Conservation (phyloP, 805 yeast genomes). For the Ogataea polymorpha region DNA sequence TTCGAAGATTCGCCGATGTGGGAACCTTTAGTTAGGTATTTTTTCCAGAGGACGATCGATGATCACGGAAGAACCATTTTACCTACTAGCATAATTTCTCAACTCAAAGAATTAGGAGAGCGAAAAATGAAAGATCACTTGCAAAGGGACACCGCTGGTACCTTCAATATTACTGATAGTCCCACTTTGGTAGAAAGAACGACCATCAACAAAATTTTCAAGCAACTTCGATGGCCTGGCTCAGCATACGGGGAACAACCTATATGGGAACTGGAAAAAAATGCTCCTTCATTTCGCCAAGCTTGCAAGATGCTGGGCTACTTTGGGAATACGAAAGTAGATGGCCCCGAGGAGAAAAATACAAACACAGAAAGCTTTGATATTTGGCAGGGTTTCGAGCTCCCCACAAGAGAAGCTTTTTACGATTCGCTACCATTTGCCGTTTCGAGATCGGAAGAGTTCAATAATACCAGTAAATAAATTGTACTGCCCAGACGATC, state of each 20-base stretch:
- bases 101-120: constrained; percentile 1
- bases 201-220: constrained; percentile 5
- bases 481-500: no score
- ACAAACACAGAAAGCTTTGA: constrained; percentile 3
- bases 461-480: no score
- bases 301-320: constrained; percentile 20
- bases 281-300: constrained; percentile 14
- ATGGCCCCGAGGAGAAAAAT: constrained; percentile 1
- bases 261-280: constrained; percentile 15
- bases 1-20: constrained; percentile 19
- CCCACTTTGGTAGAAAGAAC: constrained; percentile 19
- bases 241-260: constrained; percentile 10
- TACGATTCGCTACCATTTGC: not conserved
- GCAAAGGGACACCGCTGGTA: not conserved
- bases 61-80: constrained; percentile 2
- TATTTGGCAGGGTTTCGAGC: constrained; percentile 2
- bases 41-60: constrained; percentile 17
- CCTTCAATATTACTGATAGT: constrained; percentile 8
- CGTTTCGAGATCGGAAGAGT: not conserved
- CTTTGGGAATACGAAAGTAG: constrained; percentile 4
- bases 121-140: not conserved
- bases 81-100: not conserved
- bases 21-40: constrained; percentile 16
- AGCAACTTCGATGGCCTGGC: constrained; percentile 18
- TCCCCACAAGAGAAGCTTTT: not conserved